Percentiles rank a stretch among this genome's conserved stretches.
Conservation (phyloP, 306 rosid genomes). For the Malus orientalis region DNA sequence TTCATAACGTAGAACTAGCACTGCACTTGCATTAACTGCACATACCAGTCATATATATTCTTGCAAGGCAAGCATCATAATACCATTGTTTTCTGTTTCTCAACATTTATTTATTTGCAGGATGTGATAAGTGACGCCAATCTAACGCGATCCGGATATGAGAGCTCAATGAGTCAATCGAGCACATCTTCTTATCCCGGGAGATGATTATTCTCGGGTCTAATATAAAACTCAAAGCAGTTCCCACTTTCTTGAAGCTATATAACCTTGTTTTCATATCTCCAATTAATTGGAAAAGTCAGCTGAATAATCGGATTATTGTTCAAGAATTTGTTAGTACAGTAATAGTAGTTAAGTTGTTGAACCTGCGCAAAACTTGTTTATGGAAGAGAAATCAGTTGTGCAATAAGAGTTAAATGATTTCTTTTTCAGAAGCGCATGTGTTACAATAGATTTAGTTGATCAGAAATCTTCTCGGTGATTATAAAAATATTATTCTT, state of each 20-base stretch:
- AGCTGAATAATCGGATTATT: no score
- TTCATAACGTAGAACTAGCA: background rate
- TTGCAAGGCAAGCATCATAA: background rate
- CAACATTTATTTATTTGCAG: slow-evolving; percentile 12
- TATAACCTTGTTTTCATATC: background rate
- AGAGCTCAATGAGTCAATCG: slow-evolving; percentile 27
- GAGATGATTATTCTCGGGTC: background rate
- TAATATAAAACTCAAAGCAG: background rate
- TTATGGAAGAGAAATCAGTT: no score
- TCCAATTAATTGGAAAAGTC: background rate
- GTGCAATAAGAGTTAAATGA: no score
- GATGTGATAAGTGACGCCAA: slow-evolving; percentile 28
- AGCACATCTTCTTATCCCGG: slow-evolving; percentile 28
- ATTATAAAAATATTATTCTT: no score
- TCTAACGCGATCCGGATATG: slow-evolving; percentile 19
- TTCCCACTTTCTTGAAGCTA: background rate
- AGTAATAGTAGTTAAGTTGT: no score
- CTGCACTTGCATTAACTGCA: background rate
- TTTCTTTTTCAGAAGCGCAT: no score
- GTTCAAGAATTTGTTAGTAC: no score
- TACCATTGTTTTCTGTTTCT: background rate
- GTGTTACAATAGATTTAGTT: no score
- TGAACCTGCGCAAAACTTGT: no score
- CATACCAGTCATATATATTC: background rate
- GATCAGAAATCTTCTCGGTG: no score